Evolutionary conservation across 2,329 filamentous ascomycete species (phyloP), one percentile per base, ranked within the genome.

Genomic region (Ophiostoma triangulosporum): DNA sequence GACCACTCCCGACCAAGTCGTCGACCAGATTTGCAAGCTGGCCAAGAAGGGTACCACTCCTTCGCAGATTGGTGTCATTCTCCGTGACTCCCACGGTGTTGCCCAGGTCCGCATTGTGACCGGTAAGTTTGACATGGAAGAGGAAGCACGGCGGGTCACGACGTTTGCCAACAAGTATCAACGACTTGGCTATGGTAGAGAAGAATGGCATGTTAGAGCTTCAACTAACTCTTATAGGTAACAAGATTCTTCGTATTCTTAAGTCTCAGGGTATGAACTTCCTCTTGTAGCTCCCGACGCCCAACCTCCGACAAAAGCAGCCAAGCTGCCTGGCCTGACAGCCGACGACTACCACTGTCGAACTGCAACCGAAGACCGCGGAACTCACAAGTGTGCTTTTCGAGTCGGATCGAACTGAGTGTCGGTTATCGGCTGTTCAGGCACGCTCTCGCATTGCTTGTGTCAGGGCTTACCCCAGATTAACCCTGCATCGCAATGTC

Each of bases 211-310:
- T n/a, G n/a, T n/a, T 8, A 6, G 31, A 31, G 29, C 29, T 6
- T 31, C 31, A 33, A 11, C 62, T 61, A 17, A 51, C 20, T 17
- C 8, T 6, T 15, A 7, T 8, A 36, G 35, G 93, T 77, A 98
- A 98, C 88, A 95, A 95, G 83, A 96, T 98, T 72, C 88, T 98
- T 69, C 86, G 93, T 74, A 97, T 98, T 77, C 83, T 98, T 66
- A 97, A 96, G 84, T 86, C 86, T 66, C 87, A 80, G 74, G 93
- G 93, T 97, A 97, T 76, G 85, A 74, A 78, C 69, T 70, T 66
- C 12, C 7, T 17, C 20, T 27, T 24, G 17, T 14, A 20, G 15
- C 17, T 32, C 31, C 48, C n/a, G 17, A 46, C 3, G 35, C n/a
- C 15, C 9, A 17, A 26, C 43, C 15, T 17, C 15, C 26, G 8